Conservation (phyloP, 345 rosid species). For the Populus deltoides region DNA sequence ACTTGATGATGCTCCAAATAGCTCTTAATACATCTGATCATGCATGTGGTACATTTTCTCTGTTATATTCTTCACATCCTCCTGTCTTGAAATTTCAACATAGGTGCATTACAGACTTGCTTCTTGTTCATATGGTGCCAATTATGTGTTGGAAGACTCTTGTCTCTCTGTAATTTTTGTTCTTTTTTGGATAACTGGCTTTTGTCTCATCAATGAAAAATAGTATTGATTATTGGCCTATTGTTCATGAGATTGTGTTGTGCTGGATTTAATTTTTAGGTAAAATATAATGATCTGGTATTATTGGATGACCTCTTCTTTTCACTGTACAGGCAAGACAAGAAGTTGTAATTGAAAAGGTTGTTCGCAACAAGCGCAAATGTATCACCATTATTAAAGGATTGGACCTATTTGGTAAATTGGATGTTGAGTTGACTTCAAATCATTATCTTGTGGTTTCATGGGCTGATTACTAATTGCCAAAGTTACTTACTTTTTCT, state of each 20-base stretch:
- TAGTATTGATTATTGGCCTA: neutral
- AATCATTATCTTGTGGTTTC: constrained; percentile 8
- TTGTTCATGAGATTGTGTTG: neutral
- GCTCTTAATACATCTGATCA: neutral
- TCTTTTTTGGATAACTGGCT: neutral
- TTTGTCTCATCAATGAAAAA: neutral
- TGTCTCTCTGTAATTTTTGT: no score
- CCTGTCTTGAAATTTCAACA: neutral
- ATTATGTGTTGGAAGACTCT: neutral
- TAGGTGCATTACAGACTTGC: neutral
- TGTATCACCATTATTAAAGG: constrained; percentile 92
- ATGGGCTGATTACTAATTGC: neutral
- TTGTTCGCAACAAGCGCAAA: constrained; percentile 89
- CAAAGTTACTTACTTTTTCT: neutral
- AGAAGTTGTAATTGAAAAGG: constrained; percentile 88
- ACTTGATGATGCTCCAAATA: neutral
- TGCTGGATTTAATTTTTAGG: neutral
- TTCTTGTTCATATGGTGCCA: neutral
- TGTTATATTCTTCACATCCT: neutral
- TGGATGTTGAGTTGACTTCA: neutral
- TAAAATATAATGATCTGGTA: neutral
- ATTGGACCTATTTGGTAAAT: constrained; percentile 87
- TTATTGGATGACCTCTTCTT: neutral
- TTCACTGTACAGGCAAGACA: constrained; percentile 57
- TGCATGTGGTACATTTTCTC: neutral